Base-by-base conservation (phyloP, 805 yeast genomes). In the Millerozyma acaciae region DNA sequence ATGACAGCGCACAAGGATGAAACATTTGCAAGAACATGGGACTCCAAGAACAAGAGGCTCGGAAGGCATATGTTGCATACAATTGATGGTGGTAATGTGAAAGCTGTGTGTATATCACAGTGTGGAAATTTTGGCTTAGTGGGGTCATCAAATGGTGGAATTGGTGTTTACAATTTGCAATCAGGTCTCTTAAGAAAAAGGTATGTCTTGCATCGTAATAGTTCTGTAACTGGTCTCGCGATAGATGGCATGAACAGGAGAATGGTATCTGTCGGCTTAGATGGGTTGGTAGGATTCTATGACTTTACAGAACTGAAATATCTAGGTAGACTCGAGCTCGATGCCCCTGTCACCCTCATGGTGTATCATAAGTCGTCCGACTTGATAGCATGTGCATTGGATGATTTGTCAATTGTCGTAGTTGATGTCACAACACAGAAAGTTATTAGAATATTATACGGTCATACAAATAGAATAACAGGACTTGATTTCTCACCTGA, bases 51-150 rank as follows among this genome's bases (percentile, higher is more conserved):
- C 39, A 89, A 84, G 42, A 78, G 88, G 50, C 77, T 88, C 3
- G 97, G 97, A 15, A 74, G 81, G 38, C 76, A 80, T 68, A 67
- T 66, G 22, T 64, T 94, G 22, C 55, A 65, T 3, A 84, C 96
- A 1, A 74, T 75, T n/a, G 97, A 93, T 58, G 78, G 73, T 4
- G 87, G 90, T 2, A 50, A 73, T 7, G 94, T 79, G 6, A 84
- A 81, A 51, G 57, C 84, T 19, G 90, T 87, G 6, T 73, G 84
- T 13, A 75, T 90, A 15, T 84, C 97, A 0, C 84, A 79, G 36
- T 93, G 99, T 70, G 98, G 98, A 23, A 94, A 94, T 57, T 93
- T 94, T 58, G 96, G 84, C 1, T 62, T 90, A 24, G 82, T 94
- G 14, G 99, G 97, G 8, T 87, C 97, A 2, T 73, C 89, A 2